Evolutionary conservation across 73 alveolate genomes (phyloP).

Genomic region (Blepharisma japonicum): DNA sequence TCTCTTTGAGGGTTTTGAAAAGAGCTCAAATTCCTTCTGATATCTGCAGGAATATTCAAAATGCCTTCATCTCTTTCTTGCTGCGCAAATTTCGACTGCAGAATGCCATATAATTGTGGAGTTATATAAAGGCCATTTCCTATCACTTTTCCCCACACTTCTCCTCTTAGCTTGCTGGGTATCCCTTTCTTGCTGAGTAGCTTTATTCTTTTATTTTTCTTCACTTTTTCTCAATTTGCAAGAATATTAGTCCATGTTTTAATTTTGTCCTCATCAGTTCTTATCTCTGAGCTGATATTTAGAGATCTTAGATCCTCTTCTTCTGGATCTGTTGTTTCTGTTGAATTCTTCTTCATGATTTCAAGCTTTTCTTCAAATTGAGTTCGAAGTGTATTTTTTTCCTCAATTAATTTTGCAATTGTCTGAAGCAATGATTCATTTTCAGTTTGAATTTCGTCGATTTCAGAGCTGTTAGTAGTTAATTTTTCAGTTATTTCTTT

Average conservation of each 20-base stretch:
- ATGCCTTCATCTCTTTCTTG: not conserved
- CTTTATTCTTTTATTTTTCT: conserved; percentile 50
- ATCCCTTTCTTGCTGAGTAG: conserved; percentile 51
- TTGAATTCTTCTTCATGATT: not conserved
- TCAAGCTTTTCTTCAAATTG: not conserved
- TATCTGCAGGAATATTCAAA: conserved; percentile 3
- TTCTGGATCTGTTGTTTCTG: not conserved
- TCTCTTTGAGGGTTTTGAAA: conserved; percentile 61
- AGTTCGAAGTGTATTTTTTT: not conserved
- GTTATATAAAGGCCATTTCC: conserved; percentile 58
- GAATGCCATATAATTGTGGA: conserved; percentile 39
- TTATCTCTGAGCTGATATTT: not conserved
- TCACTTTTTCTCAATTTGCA: conserved; percentile 69
- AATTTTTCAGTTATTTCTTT: not conserved
- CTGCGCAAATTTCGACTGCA: conserved; percentile 34
- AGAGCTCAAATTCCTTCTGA: conserved; percentile 57
- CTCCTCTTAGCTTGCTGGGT: conserved; percentile 49
- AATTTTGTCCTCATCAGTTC: not conserved
- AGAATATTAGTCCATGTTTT: conserved; percentile 28
- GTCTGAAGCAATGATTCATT: not conserved
- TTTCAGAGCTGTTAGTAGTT: not conserved
- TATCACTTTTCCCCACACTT: conserved; percentile 47
- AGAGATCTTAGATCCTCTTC: not conserved
- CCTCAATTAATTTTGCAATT: not conserved
- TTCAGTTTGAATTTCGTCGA: not conserved